Percentiles rank a stretch among this genome's conserved stretches.
phyloP scores from a whole-genome alignment of 148 eudicot species.

The Vaccinium corymbosum region DNA sequence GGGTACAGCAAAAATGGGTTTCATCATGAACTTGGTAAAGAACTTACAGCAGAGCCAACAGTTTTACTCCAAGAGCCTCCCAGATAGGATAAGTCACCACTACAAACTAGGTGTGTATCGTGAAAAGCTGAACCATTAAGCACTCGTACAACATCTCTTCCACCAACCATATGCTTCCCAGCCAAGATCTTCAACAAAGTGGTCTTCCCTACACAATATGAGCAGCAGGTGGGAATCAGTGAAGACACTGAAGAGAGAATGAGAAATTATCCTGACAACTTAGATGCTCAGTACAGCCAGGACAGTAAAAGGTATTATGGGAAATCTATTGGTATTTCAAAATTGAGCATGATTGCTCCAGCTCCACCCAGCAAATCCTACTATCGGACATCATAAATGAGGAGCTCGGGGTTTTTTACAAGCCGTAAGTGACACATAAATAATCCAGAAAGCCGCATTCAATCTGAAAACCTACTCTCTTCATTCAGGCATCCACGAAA shows the following conservation, averaged over 20 bases:
- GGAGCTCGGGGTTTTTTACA: neutral
- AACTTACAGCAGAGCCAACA: constrained; percentile 80
- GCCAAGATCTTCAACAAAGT: constrained; percentile 92
- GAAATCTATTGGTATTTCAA: neutral
- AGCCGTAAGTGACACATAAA: neutral
- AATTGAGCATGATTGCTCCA: constrained; percentile 5
- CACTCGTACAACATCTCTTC: constrained; percentile 84
- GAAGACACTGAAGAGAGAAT: constrained; percentile 11
- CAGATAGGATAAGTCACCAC: constrained; percentile 84
- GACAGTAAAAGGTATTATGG: neutral
- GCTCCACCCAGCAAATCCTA: neutral
- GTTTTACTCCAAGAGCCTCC: constrained; percentile 94
- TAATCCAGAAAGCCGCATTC: neutral
- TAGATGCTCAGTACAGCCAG: neutral
- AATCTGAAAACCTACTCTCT: neutral
- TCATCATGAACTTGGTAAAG: neutral
- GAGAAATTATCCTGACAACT: neutral
- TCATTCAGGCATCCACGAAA: neutral
- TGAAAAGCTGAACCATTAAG: constrained; percentile 89
- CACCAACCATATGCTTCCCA: constrained; percentile 98
- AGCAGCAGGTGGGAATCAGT: neutral
- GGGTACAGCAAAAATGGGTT: neutral
- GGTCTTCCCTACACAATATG: constrained; percentile 63
- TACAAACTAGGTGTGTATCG: constrained; percentile 85
- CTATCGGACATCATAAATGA: neutral